A percentile compares a stretch with the other conserved stretches of the same genome.
These are phyloP conservation scores for Sporodiniella umbellata DNA, from an alignment of 371 early-diverging fungal species.

Conservation along the genomic window DNA sequence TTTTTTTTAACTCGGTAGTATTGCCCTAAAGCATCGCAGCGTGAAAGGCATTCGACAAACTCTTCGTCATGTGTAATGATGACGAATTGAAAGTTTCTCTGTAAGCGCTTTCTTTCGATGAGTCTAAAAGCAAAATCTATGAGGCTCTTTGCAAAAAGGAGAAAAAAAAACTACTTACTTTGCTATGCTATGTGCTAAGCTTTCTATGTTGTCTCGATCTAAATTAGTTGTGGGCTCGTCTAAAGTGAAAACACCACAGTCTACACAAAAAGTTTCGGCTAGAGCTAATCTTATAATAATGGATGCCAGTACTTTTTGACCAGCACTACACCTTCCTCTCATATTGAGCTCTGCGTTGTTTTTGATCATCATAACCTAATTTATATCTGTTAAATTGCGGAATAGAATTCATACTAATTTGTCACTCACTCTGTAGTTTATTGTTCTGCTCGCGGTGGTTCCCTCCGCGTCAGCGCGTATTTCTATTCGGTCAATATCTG, in stretches of 20 bases:
- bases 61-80: slow-evolving; percentile 99
- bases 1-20: slow-evolving; percentile 86
- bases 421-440: slow-evolving; percentile 85
- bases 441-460: slow-evolving; percentile 61
- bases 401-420: no score
- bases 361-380: slow-evolving; percentile 98
- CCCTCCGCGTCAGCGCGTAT: slow-evolving; percentile 88
- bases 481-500: slow-evolving; percentile 95
- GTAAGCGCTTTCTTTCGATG: slow-evolving; percentile 71
- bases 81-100: slow-evolving; percentile 96
- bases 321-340: slow-evolving; percentile 98
- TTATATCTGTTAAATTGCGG: no score
- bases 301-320: slow-evolving; percentile 98
- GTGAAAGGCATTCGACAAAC: slow-evolving; percentile 87
- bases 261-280: slow-evolving; percentile 93
- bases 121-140: slow-evolving; percentile 49
- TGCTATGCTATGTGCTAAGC: slow-evolving; percentile 84
- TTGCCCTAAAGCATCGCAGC: slow-evolving; percentile 75
- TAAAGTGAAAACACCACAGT: slow-evolving; percentile 96
- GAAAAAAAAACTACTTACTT: slow-evolving; percentile 41
- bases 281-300: slow-evolving; percentile 98
- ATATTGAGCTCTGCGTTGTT: slow-evolving; percentile 92
- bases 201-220: slow-evolving; percentile 92
- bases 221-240: slow-evolving; percentile 99
- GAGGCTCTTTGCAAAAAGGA: neutral